phyloP scores from a whole-genome alignment of 2,329 filamentous ascomycete species.

The Madurella mycetomatis region DNA sequence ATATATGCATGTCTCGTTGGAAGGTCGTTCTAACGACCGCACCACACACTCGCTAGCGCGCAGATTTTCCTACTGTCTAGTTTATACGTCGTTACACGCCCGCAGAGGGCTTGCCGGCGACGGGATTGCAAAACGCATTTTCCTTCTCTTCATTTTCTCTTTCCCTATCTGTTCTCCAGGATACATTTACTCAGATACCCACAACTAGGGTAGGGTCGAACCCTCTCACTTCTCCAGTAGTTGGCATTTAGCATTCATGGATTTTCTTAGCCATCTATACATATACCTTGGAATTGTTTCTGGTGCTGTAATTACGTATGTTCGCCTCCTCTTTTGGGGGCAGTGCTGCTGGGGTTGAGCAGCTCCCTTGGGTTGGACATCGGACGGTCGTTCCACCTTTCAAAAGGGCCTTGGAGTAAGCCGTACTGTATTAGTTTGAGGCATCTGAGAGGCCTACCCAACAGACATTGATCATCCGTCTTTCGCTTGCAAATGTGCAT shows the following conservation, averaged over 20 bases:
- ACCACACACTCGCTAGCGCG: not conserved
- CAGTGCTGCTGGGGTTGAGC: too few relatives aligned
- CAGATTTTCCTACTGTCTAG: conserved; percentile 1
- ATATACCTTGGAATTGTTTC: too few relatives aligned
- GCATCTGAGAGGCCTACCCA: too few relatives aligned
- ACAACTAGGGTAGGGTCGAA: not conserved
- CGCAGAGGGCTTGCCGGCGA: not conserved
- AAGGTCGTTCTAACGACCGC: not conserved
- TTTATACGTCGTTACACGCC: not conserved
- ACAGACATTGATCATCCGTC: too few relatives aligned
- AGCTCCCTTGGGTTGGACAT: too few relatives aligned
- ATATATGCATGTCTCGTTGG: not conserved
- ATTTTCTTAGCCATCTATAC: too few relatives aligned
- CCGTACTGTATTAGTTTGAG: too few relatives aligned
- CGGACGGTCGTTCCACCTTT: too few relatives aligned
- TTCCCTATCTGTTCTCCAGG: not conserved
- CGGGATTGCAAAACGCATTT: not conserved
- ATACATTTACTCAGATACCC: not conserved
- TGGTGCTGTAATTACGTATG: too few relatives aligned
- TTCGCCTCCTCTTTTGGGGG: too few relatives aligned
- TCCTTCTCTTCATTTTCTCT: not conserved
- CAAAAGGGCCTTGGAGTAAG: too few relatives aligned
- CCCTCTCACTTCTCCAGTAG: not conserved
- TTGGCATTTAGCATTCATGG: not conserved
- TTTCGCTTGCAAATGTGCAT: too few relatives aligned